phyloP scores from a whole-genome alignment of 495 filamentous ascomycete genomes.

The Trichoderma orchidacearum region DNA sequence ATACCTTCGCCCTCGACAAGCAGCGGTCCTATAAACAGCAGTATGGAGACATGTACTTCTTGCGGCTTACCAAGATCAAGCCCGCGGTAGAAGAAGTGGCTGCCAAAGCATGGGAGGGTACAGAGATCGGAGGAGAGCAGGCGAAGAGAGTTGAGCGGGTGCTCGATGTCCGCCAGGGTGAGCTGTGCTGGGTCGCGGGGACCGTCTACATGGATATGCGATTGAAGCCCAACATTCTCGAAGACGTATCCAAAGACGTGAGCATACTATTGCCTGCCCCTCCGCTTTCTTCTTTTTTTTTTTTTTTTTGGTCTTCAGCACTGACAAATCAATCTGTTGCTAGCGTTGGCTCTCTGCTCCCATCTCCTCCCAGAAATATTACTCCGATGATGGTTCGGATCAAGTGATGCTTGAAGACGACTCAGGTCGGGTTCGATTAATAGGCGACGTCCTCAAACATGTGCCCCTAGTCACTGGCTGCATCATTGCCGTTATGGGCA shows the following conservation, averaged over 20 bases:
- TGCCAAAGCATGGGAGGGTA: slow-evolving; percentile 58
- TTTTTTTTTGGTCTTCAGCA: too few relatives aligned
- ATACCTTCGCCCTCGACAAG: slow-evolving; percentile 57
- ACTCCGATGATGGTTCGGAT: slow-evolving; percentile 41
- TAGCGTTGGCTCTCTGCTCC: slow-evolving; percentile 79
- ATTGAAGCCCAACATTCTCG: slow-evolving; percentile 90
- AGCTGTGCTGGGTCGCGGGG: slow-evolving; percentile 89
- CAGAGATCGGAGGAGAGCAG: slow-evolving; percentile 64
- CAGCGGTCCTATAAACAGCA: slow-evolving; percentile 82
- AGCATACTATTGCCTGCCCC: slow-evolving; percentile 13
- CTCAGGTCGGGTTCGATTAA: slow-evolving; percentile 76
- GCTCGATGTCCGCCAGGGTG: slow-evolving; percentile 87
- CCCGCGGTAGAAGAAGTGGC: slow-evolving; percentile 67
- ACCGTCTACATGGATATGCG: slow-evolving; percentile 97
- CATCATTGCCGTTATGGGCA: slow-evolving; percentile 82
- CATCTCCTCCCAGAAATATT: slow-evolving; percentile 66
- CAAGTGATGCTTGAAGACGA: slow-evolving; percentile 89
- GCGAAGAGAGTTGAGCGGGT: slow-evolving; percentile 70
- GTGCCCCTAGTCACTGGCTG: slow-evolving; percentile 77
- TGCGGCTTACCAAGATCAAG: slow-evolving; percentile 79
- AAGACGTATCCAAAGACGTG: slow-evolving; percentile 87
- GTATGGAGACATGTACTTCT: slow-evolving; percentile 93
- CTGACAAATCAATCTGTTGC: neutral
- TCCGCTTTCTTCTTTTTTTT: neutral
- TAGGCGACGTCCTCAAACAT: slow-evolving; percentile 48